Conservation (phyloP, 2,329 filamentous ascomycete genomes). For the Zymoseptoria crescenta region DNA sequence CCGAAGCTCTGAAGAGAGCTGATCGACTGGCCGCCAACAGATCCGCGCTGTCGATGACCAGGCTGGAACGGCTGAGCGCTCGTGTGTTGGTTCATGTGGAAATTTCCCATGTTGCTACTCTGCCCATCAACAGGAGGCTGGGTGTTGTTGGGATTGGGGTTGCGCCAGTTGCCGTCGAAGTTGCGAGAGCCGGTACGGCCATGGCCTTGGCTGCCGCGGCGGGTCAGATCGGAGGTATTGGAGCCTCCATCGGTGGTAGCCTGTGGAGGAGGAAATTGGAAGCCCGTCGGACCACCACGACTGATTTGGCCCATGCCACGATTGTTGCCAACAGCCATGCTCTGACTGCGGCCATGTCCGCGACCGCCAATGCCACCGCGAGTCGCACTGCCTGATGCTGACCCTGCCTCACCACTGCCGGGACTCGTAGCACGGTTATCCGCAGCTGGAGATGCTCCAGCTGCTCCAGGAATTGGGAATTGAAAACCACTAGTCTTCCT, state of each 20-base stretch:
- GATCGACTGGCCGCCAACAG: conserved; percentile 73
- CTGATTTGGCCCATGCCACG: conserved; percentile 53
- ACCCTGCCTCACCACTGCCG: conserved; percentile 32
- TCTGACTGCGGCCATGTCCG: conserved; percentile 68
- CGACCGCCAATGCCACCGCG: conserved; percentile 34
- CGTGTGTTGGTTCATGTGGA: conserved; percentile 62
- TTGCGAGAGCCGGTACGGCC: conserved; percentile 79
- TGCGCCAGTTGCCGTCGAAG: conserved; percentile 97
- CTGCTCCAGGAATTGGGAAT: conserved; percentile 71
- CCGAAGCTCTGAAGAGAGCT: conserved; percentile 79
- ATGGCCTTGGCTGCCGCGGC: conserved; percentile 72
- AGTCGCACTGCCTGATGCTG: conserved; percentile 21
- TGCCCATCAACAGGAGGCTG: conserved; percentile 38
- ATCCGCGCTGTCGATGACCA: conserved; percentile 77
- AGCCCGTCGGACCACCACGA: conserved; percentile 59
- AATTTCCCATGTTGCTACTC: conserved; percentile 49
- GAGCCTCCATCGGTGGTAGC: conserved; percentile 46
- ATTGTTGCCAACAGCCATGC: conserved; percentile 68
- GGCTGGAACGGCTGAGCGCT: conserved; percentile 76
- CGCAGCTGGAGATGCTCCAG: conserved; percentile 44
- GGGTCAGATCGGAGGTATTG: conserved; percentile 56
- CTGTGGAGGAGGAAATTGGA: conserved; percentile 53
- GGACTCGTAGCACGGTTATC: conserved; percentile 51
- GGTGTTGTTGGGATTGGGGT: conserved; percentile 51
- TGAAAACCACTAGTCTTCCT: conserved; percentile 89